These are phyloP conservation scores for Whalleya microplaca DNA, from an alignment of 2,329 filamentous ascomycete species.

Conservation along the genomic window DNA sequence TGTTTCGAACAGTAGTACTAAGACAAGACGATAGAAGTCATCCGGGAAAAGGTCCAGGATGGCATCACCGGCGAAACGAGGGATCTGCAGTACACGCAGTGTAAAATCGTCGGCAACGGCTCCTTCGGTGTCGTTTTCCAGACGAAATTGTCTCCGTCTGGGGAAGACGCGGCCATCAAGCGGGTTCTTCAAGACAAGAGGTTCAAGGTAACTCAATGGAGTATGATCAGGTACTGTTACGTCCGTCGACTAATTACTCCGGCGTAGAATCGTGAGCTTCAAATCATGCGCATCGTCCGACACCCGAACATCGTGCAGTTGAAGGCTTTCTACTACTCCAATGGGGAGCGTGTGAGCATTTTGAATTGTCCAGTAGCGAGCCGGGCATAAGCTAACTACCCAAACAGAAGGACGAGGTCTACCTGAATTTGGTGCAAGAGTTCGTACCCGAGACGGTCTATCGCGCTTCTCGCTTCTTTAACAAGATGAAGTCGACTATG, in stretches of 20 bases:
- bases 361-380: not conserved
- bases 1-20: constrained; percentile 18
- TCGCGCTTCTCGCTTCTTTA: constrained; percentile 97
- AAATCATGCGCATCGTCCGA: constrained; percentile 99
- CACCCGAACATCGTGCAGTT: constrained; percentile 99
- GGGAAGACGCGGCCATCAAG: constrained; percentile 98
- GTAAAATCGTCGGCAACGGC: constrained; percentile 99
- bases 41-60: constrained; percentile 98
- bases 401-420: constrained; percentile 90
- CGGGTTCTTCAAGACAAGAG: constrained; percentile 98
- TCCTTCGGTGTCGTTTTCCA: constrained; percentile 99
- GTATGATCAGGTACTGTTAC: not conserved
- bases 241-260: constrained; percentile 19
- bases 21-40: constrained; percentile 70
- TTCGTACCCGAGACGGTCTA: constrained; percentile 99
- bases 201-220: constrained; percentile 77
- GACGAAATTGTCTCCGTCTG: constrained; percentile 96
- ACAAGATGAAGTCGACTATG: constrained; percentile 99
- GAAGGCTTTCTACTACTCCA: constrained; percentile 99
- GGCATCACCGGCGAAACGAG: constrained; percentile 94
- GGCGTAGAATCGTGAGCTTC: constrained; percentile 89
- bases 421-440: constrained; percentile 96
- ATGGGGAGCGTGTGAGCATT: constrained; percentile 86
- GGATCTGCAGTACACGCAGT: constrained; percentile 98
- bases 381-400: constrained; percentile 19